A percentile compares a stretch with the other conserved stretches of the same genome.
These are phyloP conservation scores for Candida insectalens DNA, from an alignment of 805 yeast species.

Conservation along the genomic window DNA sequence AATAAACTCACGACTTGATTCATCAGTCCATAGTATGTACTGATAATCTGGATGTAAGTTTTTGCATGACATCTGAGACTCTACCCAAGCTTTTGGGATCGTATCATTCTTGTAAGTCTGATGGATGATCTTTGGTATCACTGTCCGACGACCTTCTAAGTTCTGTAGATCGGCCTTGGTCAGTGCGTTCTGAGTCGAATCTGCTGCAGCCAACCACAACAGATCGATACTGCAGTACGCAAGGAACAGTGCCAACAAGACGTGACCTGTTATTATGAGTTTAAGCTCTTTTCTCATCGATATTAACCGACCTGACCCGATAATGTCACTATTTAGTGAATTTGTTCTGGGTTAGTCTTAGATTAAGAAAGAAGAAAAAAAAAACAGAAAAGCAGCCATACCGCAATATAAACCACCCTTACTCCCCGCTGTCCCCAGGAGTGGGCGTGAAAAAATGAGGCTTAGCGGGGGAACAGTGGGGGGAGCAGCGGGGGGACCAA, in stretches of 20 bases:
- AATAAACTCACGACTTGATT: slow-evolving; percentile 69
- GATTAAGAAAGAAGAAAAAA: too few relatives aligned
- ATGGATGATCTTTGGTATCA: slow-evolving; percentile 86
- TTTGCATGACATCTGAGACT: slow-evolving; percentile 66
- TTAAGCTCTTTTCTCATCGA: slow-evolving; percentile 58
- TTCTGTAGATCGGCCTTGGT: slow-evolving; percentile 44
- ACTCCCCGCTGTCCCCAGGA: too few relatives aligned
- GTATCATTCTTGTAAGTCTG: slow-evolving; percentile 80
- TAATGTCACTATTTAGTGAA: too few relatives aligned
- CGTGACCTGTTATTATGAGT: slow-evolving; percentile 50
- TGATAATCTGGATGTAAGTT: slow-evolving; percentile 82
- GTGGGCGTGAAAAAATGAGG: too few relatives aligned
- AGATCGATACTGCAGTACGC: slow-evolving; percentile 64
- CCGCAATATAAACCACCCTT: too few relatives aligned
- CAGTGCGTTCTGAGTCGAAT: slow-evolving; percentile 54
- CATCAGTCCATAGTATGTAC: slow-evolving; percentile 88
- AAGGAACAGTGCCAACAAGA: slow-evolving; percentile 40
- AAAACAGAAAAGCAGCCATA: too few relatives aligned
- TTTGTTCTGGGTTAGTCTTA: too few relatives aligned
- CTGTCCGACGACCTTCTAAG: slow-evolving; percentile 28
- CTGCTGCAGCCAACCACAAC: slow-evolving; percentile 65
- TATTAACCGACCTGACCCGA: too few relatives aligned
- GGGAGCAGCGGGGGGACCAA: too few relatives aligned
- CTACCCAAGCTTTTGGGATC: slow-evolving; percentile 75
- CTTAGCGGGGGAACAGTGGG: too few relatives aligned